Base-by-base conservation (phyloP, 768 basidiomycete species). In the Rhizopogon sp. region DNA sequence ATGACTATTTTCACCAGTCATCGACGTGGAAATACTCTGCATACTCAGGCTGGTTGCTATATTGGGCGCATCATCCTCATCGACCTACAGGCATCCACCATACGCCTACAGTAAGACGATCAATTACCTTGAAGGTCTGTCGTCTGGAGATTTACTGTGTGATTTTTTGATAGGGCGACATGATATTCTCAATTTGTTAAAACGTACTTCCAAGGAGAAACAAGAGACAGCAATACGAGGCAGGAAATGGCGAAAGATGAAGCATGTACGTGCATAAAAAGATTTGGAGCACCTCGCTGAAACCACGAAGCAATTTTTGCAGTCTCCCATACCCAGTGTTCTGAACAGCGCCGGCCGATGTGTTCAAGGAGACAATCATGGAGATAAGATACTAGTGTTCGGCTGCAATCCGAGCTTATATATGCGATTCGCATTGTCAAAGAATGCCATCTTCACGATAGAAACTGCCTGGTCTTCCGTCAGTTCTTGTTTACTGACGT, bases 41-140 rank as follows among this genome's bases (percentile, higher is more conserved):
- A 25, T 25, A 5, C 25, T 25, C 25, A 25, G 25, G 25, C 25
- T 25, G 25, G 4, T 25, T 25, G 3, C 25, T 25, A 25, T 25
- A 25, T 25, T 25, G 4, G 25, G 25, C 25, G 25, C 25, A 25
- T 25, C 25, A 25, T 25, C 25, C 25, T 25, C 25, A 25, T 5
- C 25, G 25, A 33, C 31, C 31, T 33, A 9, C 31, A 33, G 8
- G 9, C 8, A 4, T 10, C 13, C 13, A 50, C 17, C 3, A 63
- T 82, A 40, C 75, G 89, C 39, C 73, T 75, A 5, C 85, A 8
- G 85, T 94, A 1, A 68, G 68, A 33, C 52, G 69, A 72, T 29
- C 72, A 25, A 85, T 57, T 93, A 93, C 60, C 64, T 89, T 6
- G 73, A 82, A 70, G 86, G 87, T 84, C 52, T 53, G 71, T 58